Base-by-base conservation (phyloP, 768 basidiomycete genomes). In the Leccinum arenicola region DNA sequence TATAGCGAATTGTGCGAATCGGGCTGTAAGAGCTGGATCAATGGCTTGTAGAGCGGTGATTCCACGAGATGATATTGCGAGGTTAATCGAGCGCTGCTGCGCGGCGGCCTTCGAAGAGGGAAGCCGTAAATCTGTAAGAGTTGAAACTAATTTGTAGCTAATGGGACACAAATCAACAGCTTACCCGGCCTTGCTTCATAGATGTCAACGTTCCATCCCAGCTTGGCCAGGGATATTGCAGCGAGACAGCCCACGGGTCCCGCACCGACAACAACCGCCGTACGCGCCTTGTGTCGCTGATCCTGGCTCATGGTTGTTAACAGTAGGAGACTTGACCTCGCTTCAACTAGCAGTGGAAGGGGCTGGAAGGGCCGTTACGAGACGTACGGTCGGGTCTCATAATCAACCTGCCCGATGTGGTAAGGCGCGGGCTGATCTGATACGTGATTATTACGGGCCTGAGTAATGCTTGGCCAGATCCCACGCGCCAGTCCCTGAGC, bases 221-320 rank as follows among this genome's bases (percentile, higher is more conserved):
- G 81, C 66, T 90, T 90, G 54, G 93, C 89, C 48, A 99, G 80
- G 56, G 89, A 83, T 52, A 95, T 80, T 14, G 96, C 95, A 35
- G 88, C 82, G 23, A 98, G 87, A 71, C 94, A 95, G 23, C 96
- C 96, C 15, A 99, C 96, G 8, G 96, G 95, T 0, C 96, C 96
- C 55, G 89, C 95, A 43, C 96, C 96, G 23, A 91, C 83, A 40
- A 91, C 77, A 50, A 87, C 77, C n/a, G 79, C 86, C 64, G 82
- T 84, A 27, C 78, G 77, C 36, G 56, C 40, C 7, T 31, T 58
- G 17, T 47, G 49, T 50, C 53, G 55, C 27, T 40, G 21, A 14
- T 56, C 47, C 15, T 57, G 56, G 56, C 45, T 62, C 70, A 69
- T 68, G 47, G 52, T 50, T 50, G 53, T 36, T 33, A 29, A 36